Evolutionary conservation across 2,329 filamentous ascomycete species (phyloP).

Genomic region (Phaeosphaeria sp.): DNA sequence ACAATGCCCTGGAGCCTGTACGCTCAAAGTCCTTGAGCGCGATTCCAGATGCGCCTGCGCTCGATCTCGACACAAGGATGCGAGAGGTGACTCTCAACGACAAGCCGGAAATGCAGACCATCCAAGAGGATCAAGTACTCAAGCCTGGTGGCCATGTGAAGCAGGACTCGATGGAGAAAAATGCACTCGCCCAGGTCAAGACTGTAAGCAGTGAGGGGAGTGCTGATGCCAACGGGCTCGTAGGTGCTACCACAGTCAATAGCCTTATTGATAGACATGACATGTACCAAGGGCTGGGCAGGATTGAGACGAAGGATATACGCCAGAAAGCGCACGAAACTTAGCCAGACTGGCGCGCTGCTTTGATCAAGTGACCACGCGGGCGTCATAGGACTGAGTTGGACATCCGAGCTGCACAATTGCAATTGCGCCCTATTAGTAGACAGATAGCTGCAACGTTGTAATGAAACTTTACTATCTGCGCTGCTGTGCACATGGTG

Average conservation of each 20-base stretch:
- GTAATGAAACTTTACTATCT: background rate
- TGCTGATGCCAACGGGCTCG: conserved; percentile 20
- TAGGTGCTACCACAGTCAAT: conserved; percentile 40
- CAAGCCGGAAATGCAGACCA: conserved; percentile 7
- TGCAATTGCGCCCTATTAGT: background rate
- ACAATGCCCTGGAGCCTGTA: conserved; percentile 30
- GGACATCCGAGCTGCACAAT: background rate
- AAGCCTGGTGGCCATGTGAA: background rate
- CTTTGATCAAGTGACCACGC: background rate
- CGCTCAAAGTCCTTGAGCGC: conserved; percentile 45
- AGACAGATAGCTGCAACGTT: background rate
- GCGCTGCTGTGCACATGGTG: background rate
- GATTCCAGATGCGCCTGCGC: conserved; percentile 31
- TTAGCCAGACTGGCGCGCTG: background rate
- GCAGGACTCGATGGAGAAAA: conserved; percentile 22
- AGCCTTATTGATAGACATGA: conserved; percentile 53
- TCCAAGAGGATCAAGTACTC: conserved; percentile 17
- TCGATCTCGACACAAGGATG: conserved; percentile 35
- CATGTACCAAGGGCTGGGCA: conserved; percentile 47
- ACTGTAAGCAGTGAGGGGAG: conserved; percentile 33
- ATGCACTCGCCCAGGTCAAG: conserved; percentile 35
- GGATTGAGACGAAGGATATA: conserved; percentile 50
- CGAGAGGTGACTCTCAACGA: conserved; percentile 22
- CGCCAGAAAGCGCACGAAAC: conserved; percentile 35
- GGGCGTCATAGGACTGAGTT: background rate